phyloP scores from a whole-genome alignment of 2,329 filamentous ascomycete species.

The Penicillium janthinellum region DNA sequence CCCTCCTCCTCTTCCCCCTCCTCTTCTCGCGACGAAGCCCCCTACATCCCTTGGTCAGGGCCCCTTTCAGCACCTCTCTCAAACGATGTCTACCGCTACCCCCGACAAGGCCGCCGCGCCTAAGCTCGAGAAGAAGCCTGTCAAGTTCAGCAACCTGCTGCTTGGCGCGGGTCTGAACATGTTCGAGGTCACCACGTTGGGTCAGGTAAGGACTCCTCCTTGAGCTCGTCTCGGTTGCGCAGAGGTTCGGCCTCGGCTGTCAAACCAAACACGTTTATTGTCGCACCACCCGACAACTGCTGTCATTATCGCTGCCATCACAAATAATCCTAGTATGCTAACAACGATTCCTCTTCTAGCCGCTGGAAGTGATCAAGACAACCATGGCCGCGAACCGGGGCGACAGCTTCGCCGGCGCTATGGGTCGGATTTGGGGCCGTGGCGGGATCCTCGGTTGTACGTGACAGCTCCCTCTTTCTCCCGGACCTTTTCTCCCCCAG shows the following conservation, averaged over 20 bases:
- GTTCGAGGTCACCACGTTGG: constrained; percentile 79
- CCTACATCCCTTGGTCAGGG: constrained; percentile 97
- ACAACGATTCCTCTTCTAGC: constrained; percentile 60
- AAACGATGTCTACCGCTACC: constrained; percentile 51
- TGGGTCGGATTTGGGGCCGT: constrained; percentile 87
- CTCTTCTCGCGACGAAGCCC: constrained; percentile 73
- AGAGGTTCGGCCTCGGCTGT: background rate
- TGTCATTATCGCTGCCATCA: background rate
- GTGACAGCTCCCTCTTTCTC: constrained; percentile 38
- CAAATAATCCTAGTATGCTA: background rate
- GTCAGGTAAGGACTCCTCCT: constrained; percentile 55
- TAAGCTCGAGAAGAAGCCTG: constrained; percentile 93
- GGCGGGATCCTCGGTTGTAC: constrained; percentile 92
- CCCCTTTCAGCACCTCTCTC: constrained; percentile 64
- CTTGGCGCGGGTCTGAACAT: constrained; percentile 91
- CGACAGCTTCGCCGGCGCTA: constrained; percentile 80
- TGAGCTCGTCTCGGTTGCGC: background rate
- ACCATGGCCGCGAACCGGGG: constrained; percentile 97
- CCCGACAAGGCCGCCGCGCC: constrained; percentile 55
- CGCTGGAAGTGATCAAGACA: constrained; percentile 98
- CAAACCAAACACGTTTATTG: background rate
- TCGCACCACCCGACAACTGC: background rate
- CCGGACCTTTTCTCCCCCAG: constrained; percentile 4
- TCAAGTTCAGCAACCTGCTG: constrained; percentile 99
- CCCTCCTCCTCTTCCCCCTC: constrained; percentile 30